Evolutionary conservation across 1,139 yeast species (phyloP).

Genomic region (Geotrichum aggregatum): DNA sequence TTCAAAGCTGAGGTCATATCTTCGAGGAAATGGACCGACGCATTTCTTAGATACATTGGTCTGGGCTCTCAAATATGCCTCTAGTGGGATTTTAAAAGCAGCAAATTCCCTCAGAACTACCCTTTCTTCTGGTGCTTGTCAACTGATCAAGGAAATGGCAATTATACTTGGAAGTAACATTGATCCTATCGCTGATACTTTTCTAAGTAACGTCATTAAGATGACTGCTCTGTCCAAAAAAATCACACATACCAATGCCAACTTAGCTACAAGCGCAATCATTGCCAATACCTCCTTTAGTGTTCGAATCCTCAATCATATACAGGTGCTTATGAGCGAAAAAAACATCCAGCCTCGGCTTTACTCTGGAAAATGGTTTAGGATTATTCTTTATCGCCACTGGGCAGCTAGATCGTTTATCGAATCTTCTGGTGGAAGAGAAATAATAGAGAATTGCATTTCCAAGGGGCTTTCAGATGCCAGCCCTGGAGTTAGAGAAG

Average conservation of each 20-base stretch:
- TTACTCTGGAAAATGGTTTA: conserved; percentile 68
- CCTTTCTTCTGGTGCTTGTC: conserved; percentile 69
- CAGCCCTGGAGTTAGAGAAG: conserved; percentile 72
- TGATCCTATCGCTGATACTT: conserved; percentile 61
- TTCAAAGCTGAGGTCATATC: conserved; percentile 51
- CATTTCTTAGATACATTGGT: conserved; percentile 47
- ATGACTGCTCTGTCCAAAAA: conserved; percentile 73
- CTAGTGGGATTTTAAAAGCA: conserved; percentile 67
- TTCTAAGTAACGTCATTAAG: conserved; percentile 55
- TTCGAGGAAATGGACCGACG: conserved; percentile 53
- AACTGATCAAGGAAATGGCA: conserved; percentile 69
- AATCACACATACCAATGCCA: conserved; percentile 72
- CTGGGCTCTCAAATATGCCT: conserved; percentile 43
- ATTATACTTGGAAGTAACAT: conserved; percentile 47
- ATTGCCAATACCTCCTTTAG: conserved; percentile 54
- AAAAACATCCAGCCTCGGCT: conserved; percentile 68
- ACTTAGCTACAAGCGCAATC: conserved; percentile 60
- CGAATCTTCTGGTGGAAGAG: conserved; percentile 42
- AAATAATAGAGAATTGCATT: conserved; percentile 51
- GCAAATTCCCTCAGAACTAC: conserved; percentile 78
- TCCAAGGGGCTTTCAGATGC: conserved; percentile 70
- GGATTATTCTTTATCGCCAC: conserved; percentile 47
- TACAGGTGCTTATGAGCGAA: conserved; percentile 56
- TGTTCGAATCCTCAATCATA: conserved; percentile 50
- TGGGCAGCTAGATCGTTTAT: conserved; percentile 33